Evolutionary conservation across 2,329 filamentous ascomycete species (phyloP).

Genomic region (Parascedosporium putredinis): DNA sequence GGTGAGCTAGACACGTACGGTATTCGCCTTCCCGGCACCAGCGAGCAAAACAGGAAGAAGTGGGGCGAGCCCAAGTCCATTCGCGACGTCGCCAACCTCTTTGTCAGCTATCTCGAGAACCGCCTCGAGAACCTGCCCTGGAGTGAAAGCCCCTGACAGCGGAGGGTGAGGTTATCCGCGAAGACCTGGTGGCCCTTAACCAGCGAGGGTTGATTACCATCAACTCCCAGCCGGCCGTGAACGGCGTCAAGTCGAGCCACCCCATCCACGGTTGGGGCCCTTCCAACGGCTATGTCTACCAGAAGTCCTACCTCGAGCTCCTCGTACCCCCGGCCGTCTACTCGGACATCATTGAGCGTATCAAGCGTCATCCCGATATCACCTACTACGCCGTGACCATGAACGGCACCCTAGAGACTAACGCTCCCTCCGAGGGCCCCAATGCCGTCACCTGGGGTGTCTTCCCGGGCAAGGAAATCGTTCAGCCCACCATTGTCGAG

Average conservation of each 20-base stretch:
- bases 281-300: slow-evolving; percentile 90
- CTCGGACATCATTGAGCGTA: slow-evolving; percentile 63
- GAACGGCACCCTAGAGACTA: slow-evolving; percentile 70
- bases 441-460: slow-evolving; percentile 99
- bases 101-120: slow-evolving; percentile 74
- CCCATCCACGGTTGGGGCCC: slow-evolving; percentile 91
- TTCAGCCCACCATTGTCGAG: slow-evolving; percentile 99
- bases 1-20: slow-evolving; percentile 92
- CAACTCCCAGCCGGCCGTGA: slow-evolving; percentile 93
- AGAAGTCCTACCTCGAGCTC: slow-evolving; percentile 94
- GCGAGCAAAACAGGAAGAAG: slow-evolving; percentile 88
- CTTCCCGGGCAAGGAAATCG: slow-evolving; percentile 96
- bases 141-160: slow-evolving; percentile 79
- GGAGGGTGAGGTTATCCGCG: slow-evolving; percentile 70
- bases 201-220: slow-evolving; percentile 81
- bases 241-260: slow-evolving; percentile 80
- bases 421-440: slow-evolving; percentile 73
- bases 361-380: slow-evolving; percentile 68
- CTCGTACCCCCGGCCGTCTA: slow-evolving; percentile 75
- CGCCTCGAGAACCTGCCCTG: slow-evolving; percentile 78
- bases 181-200: slow-evolving; percentile 73
- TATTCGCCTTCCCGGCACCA: slow-evolving; percentile 85
- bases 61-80: slow-evolving; percentile 81
- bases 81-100: slow-evolving; percentile 71
- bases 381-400: slow-evolving; percentile 94